phyloP scores from a whole-genome alignment of 768 basidiomycete genomes.

The Holtermannia corniformis region DNA sequence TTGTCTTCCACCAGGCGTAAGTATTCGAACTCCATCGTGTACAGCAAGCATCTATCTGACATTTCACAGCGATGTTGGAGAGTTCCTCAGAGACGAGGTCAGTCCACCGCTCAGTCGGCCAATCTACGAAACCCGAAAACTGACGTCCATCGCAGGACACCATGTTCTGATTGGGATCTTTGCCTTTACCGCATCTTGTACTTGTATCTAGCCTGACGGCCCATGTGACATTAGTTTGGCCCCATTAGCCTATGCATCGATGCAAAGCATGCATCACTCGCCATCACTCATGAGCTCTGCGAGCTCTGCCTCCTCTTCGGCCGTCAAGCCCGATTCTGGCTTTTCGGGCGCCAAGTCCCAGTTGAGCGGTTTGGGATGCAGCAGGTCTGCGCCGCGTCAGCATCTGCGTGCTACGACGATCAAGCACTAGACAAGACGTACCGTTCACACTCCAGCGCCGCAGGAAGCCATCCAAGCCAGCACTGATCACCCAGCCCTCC shows the following conservation, averaged over 20 bases:
- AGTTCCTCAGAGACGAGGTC: constrained; percentile 97
- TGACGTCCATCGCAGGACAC: too few relatives aligned
- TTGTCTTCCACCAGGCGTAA: constrained; percentile 97
- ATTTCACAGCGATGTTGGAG: constrained; percentile 75
- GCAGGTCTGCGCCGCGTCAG: constrained; percentile 9
- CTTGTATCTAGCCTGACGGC: not conserved
- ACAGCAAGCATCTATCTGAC: not conserved
- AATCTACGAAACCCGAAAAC: too few relatives aligned
- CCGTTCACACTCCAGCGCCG: constrained; percentile 66
- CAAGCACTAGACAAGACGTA: constrained; percentile 45
- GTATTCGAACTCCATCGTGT: constrained; percentile 28
- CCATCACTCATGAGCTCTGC: constrained; percentile 60
- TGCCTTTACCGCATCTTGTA: not conserved
- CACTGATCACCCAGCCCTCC: constrained; percentile 68
- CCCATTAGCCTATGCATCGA: too few relatives aligned
- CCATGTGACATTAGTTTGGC: too few relatives aligned
- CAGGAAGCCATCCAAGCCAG: constrained; percentile 77
- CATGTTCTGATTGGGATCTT: not conserved
- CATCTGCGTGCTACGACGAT: not conserved
- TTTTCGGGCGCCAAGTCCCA: constrained; percentile 33
- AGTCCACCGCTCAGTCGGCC: too few relatives aligned
- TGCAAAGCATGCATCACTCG: not conserved
- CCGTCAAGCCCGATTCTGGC: constrained; percentile 50
- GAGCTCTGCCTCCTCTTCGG: constrained; percentile 82
- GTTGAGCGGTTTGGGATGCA: constrained; percentile 30